Percentiles rank a stretch among this genome's conserved stretches.
These are phyloP conservation scores for Entomophthora muscae DNA, from an alignment of 371 early-diverging fungal genomes.

Conservation along the genomic window DNA sequence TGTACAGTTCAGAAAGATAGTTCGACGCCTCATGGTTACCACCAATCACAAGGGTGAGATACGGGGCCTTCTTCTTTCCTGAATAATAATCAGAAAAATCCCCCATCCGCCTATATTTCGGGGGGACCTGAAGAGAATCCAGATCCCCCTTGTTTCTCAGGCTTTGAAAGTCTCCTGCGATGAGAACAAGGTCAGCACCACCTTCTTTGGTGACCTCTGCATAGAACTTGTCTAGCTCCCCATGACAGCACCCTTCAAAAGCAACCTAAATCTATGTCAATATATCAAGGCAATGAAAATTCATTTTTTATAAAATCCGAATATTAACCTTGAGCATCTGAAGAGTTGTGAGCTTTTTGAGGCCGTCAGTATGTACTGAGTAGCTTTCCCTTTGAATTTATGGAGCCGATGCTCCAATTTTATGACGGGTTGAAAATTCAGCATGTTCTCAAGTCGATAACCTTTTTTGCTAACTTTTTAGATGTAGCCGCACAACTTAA, in stretches of 20 bases:
- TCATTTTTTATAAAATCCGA: no score
- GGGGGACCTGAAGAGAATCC: slow-evolving; percentile 57
- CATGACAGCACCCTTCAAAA: slow-evolving; percentile 88
- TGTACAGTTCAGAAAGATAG: slow-evolving; percentile 80
- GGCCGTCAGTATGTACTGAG: no score
- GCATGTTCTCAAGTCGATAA: no score
- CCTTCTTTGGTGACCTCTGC: slow-evolving; percentile 28
- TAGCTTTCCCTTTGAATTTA: no score
- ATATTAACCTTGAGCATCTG: neutral
- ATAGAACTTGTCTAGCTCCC: slow-evolving; percentile 81
- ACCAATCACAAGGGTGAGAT: slow-evolving; percentile 86
- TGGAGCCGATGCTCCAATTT: no score
- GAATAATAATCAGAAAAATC: slow-evolving; percentile 83
- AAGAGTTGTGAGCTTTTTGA: no score
- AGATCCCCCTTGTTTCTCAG: slow-evolving; percentile 73
- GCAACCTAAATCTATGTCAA: slow-evolving; percentile 34
- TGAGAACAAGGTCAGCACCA: slow-evolving; percentile 72
- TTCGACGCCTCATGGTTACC: slow-evolving; percentile 95
- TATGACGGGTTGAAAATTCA: no score
- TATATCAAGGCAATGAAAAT: neutral
- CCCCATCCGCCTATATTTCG: slow-evolving; percentile 63
- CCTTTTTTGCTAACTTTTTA: no score
- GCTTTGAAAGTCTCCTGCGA: slow-evolving; percentile 95
- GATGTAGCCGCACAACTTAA: no score
- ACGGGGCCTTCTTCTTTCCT: slow-evolving; percentile 57